Evolutionary conservation across 495 filamentous ascomycete genomes (phyloP).

Genomic region (Jackrogersella multiformis): DNA sequence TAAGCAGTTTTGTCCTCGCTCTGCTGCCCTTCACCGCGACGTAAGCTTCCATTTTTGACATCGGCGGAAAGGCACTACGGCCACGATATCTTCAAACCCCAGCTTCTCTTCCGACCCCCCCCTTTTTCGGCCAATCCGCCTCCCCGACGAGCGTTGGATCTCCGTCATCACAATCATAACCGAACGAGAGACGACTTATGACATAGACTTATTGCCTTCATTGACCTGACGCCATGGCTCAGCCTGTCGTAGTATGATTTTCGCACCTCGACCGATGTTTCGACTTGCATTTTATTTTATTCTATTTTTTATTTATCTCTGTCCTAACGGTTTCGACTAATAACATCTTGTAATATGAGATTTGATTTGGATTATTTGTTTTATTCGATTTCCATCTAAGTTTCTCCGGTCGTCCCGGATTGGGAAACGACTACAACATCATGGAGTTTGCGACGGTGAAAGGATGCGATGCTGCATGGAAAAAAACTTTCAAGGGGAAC

Average conservation of each 20-base stretch:
- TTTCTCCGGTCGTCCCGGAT: slow-evolving; percentile 40
- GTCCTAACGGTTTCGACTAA: slow-evolving; percentile 31
- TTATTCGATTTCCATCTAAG: slow-evolving; percentile 31
- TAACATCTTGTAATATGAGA: slow-evolving; percentile 47
- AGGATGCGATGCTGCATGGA: slow-evolving; percentile 41
- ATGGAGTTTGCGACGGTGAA: slow-evolving; percentile 45
- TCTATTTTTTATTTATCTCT: slow-evolving; percentile 17
- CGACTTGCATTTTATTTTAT: slow-evolving; percentile 30
- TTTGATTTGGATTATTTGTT: slow-evolving; percentile 40
- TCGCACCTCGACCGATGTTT: slow-evolving; percentile 22
- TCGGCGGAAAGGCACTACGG: not conserved
- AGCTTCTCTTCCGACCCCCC: slow-evolving; percentile 1
- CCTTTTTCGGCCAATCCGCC: not conserved
- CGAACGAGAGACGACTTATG: slow-evolving; percentile 44
- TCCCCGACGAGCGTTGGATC: slow-evolving; percentile 32
- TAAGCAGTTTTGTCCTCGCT: not conserved
- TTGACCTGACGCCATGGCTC: slow-evolving; percentile 28
- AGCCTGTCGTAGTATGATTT: slow-evolving; percentile 29
- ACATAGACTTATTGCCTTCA: slow-evolving; percentile 42
- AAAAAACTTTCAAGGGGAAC: slow-evolving; percentile 41
- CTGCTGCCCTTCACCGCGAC: not conserved
- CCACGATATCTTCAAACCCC: slow-evolving; percentile 1
- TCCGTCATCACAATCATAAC: slow-evolving; percentile 36
- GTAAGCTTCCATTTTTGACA: slow-evolving; percentile 1
- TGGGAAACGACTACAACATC: slow-evolving; percentile 39